phyloP scores from a whole-genome alignment of 1,284 basidiomycete species.

The Cryptococcus deneoformans region DNA sequence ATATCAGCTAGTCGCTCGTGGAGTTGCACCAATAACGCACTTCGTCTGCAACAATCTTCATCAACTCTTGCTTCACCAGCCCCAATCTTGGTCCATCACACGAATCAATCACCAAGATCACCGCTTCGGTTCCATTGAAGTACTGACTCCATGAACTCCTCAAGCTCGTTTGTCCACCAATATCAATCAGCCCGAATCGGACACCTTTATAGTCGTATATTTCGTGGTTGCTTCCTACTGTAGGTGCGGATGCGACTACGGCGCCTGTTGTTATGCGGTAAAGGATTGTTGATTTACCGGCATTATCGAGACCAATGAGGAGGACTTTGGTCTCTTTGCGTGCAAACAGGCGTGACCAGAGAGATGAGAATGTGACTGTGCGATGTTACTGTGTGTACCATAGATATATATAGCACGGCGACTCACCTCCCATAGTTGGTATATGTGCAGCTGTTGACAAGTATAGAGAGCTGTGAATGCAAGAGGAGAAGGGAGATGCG shows the following conservation, averaged over 20 bases:
- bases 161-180: conserved; percentile 53
- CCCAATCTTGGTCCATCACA: conserved; percentile 51
- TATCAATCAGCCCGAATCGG: conserved; percentile 52
- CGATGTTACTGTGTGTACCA: neutral
- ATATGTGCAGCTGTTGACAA: neutral
- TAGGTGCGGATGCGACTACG: conserved; percentile 54
- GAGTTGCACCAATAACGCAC: conserved; percentile 19
- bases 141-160: conserved; percentile 51
- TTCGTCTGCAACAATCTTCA: conserved; percentile 45
- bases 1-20: neutral
- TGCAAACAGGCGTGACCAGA: conserved; percentile 53
- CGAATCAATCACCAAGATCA: conserved; percentile 55
- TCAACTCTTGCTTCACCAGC: conserved; percentile 52
- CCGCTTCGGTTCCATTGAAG: conserved; percentile 50
- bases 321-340: conserved; percentile 53
- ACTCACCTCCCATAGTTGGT: conserved; percentile 11
- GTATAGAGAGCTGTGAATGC: neutral
- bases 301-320: conserved; percentile 53
- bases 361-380: conserved; percentile 45
- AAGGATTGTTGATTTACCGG: conserved; percentile 54
- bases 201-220: conserved; percentile 54
- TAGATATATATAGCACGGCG: neutral
- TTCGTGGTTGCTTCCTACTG: conserved; percentile 52
- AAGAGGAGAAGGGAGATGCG: conserved; percentile 36
- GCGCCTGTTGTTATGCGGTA: conserved; percentile 56